A percentile compares a stretch with the other conserved stretches of the same genome.
These are phyloP conservation scores for Pseudofabraea citricarpa DNA, from an alignment of 2,329 filamentous ascomycete genomes.

Conservation along the genomic window DNA sequence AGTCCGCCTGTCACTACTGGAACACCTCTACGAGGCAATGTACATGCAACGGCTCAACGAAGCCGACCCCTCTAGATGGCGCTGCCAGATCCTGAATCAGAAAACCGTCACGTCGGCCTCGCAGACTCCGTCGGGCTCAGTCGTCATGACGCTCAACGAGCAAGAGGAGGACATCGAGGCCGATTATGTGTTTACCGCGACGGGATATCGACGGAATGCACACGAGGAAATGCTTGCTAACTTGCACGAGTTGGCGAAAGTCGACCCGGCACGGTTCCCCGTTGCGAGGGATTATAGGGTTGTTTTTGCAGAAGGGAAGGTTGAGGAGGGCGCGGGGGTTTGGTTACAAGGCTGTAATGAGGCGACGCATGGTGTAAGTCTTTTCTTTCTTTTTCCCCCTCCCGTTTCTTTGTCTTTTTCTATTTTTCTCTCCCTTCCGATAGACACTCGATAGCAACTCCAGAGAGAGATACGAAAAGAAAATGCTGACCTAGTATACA, in stretches of 20 bases:
- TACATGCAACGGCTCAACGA: conserved; percentile 77
- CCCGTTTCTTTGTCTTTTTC: neutral
- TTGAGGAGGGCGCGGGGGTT: conserved; percentile 71
- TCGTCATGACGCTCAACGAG: conserved; percentile 22
- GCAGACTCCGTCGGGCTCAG: conserved; percentile 4
- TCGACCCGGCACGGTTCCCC: conserved; percentile 47
- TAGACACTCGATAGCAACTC: neutral
- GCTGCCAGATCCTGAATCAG: conserved; percentile 71
- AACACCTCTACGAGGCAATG: conserved; percentile 80
- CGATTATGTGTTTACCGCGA: conserved; percentile 79
- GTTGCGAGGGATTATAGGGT: conserved; percentile 78
- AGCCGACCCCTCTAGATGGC: conserved; percentile 68
- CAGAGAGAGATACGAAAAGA: neutral
- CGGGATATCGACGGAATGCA: conserved; percentile 74
- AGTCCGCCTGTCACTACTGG: conserved; percentile 84
- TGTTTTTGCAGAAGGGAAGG: conserved; percentile 60
- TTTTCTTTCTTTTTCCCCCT: conserved; percentile 3
- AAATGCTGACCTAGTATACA: conserved; percentile 25
- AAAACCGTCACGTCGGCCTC: conserved; percentile 47
- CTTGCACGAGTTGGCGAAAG: conserved; percentile 61
- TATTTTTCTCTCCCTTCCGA: neutral
- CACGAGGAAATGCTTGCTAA: conserved; percentile 73
- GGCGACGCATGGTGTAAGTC: conserved; percentile 81
- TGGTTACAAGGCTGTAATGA: conserved; percentile 96
- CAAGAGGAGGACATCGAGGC: conserved; percentile 49